Conservation (phyloP, 1,139 yeast species). For the Sugiyamaella neomexicana region DNA sequence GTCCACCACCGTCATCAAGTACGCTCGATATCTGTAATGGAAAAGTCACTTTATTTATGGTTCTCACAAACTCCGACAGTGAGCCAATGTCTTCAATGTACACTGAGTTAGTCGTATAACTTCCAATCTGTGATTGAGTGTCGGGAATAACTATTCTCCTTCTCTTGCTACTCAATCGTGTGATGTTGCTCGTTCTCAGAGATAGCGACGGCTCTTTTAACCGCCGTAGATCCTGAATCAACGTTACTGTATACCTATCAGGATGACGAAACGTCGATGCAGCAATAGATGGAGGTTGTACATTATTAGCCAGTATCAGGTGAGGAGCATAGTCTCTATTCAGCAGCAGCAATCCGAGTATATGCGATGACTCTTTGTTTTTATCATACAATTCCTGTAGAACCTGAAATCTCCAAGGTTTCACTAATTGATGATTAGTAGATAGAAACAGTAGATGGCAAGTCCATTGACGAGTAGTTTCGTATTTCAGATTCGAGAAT, state of each 20-base stretch:
- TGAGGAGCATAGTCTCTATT: conserved; percentile 38
- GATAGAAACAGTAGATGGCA: conserved; percentile 47
- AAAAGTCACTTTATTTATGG: conserved; percentile 29
- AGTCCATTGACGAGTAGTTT: conserved; percentile 46
- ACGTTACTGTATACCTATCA: conserved; percentile 27
- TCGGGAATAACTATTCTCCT: conserved; percentile 20
- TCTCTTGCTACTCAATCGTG: conserved; percentile 12
- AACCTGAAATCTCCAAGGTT: conserved; percentile 41
- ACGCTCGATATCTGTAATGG: conserved; percentile 34
- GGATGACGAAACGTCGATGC: conserved; percentile 37
- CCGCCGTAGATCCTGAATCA: conserved; percentile 21
- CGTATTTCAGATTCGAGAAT: conserved; percentile 48
- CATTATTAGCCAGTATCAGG: conserved; percentile 27
- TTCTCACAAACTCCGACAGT: conserved; percentile 27
- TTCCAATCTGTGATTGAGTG: conserved; percentile 1
- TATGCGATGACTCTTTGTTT: conserved; percentile 40
- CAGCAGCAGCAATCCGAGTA: conserved; percentile 37
- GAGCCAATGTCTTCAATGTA: conserved; percentile 28
- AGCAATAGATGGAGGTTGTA: conserved; percentile 29
- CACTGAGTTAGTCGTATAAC: neutral
- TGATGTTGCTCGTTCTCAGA: conserved; percentile 12
- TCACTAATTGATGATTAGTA: conserved; percentile 41
- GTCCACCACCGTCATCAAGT: conserved; percentile 26
- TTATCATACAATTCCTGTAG: conserved; percentile 40
- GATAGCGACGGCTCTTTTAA: conserved; percentile 28